Percentiles rank a stretch among this genome's conserved stretches.
phyloP scores from a whole-genome alignment of 1,284 basidiomycete species.

The Apiotrichum akiyoshidainum region DNA sequence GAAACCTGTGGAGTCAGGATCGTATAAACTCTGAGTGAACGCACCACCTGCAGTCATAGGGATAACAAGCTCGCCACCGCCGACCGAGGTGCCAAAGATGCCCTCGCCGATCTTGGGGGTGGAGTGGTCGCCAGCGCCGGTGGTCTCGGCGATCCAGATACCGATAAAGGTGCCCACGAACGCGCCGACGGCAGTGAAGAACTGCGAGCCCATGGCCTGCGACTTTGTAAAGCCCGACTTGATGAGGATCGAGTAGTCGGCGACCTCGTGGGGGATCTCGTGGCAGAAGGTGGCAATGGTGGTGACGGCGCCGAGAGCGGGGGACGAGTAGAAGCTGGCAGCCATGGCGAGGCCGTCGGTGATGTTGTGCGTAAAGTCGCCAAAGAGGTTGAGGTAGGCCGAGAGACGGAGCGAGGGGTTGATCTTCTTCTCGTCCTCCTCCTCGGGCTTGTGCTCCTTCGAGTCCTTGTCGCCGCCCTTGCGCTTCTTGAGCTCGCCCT shows the following conservation, averaged over 20 bases:
- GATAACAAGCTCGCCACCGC: conserved; percentile 75
- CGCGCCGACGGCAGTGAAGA: conserved; percentile 80
- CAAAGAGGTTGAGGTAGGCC: conserved; percentile 84
- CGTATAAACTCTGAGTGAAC: conserved; percentile 8
- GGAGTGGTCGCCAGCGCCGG: conserved; percentile 44
- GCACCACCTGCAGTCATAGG: conserved; percentile 75
- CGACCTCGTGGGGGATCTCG: conserved; percentile 87
- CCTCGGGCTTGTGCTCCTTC: conserved; percentile 32
- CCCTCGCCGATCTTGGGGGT: conserved; percentile 57
- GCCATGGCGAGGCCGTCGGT: conserved; percentile 82
- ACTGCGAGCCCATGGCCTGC: conserved; percentile 87
- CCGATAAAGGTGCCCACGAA: conserved; percentile 88
- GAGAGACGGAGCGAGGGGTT: conserved; percentile 65
- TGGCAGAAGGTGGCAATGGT: conserved; percentile 87
- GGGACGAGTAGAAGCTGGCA: conserved; percentile 83
- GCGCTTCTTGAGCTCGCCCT: conserved; percentile 31
- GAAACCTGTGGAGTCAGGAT: conserved; percentile 59
- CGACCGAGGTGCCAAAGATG: conserved; percentile 73
- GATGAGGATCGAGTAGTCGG: conserved; percentile 83
- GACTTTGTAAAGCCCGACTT: conserved; percentile 82
- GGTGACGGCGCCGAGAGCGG: conserved; percentile 81
- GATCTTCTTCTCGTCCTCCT: conserved; percentile 27
- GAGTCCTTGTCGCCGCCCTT: conserved; percentile 28
- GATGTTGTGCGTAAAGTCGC: conserved; percentile 69
- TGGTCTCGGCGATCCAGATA: conserved; percentile 66